These are phyloP conservation scores for Staphylotrichum longicolle DNA, from an alignment of 495 filamentous ascomycete species.

Conservation along the genomic window DNA sequence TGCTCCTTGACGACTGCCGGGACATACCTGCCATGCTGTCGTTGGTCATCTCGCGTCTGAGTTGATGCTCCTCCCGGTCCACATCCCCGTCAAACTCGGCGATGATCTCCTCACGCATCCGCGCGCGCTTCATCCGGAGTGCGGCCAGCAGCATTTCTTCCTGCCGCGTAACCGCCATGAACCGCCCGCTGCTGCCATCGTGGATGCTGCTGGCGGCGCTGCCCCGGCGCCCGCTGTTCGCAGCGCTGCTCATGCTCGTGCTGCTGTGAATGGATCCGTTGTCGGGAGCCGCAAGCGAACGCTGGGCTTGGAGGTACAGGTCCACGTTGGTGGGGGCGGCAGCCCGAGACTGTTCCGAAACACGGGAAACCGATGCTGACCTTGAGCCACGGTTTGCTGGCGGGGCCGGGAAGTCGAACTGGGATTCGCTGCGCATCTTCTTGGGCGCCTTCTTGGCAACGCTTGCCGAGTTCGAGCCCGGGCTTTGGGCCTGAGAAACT, in stretches of 20 bases:
- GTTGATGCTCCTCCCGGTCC: constrained; percentile 19
- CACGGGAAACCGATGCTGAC: constrained; percentile 19
- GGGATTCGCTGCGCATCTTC: constrained; percentile 15
- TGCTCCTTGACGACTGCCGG: constrained; percentile 34
- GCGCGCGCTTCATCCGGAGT: constrained; percentile 73
- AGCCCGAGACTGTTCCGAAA: constrained; percentile 45
- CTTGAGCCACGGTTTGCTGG: constrained; percentile 18
- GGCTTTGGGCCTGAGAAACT: constrained; percentile 9
- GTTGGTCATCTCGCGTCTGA: constrained; percentile 26
- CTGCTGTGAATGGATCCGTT: constrained; percentile 27
- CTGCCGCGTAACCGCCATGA: constrained; percentile 84
- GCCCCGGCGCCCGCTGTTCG: constrained; percentile 19
- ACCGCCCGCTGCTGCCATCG: constrained; percentile 51
- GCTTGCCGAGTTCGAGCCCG: not conserved
- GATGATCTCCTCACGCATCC: constrained; percentile 70
- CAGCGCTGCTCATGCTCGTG: constrained; percentile 23
- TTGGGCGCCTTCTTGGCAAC: constrained; percentile 19
- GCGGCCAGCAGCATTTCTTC: constrained; percentile 81
- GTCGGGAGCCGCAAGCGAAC: constrained; percentile 21
- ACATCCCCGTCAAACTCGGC: constrained; percentile 50
- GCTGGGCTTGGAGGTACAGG: constrained; percentile 39
- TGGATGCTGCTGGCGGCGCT: constrained; percentile 30
- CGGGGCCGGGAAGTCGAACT: constrained; percentile 32
- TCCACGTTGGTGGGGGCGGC: constrained; percentile 49
- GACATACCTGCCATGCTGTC: constrained; percentile 30